Conservation (phyloP, 2,329 filamentous ascomycete species). For the Epichloe elymi region DNA sequence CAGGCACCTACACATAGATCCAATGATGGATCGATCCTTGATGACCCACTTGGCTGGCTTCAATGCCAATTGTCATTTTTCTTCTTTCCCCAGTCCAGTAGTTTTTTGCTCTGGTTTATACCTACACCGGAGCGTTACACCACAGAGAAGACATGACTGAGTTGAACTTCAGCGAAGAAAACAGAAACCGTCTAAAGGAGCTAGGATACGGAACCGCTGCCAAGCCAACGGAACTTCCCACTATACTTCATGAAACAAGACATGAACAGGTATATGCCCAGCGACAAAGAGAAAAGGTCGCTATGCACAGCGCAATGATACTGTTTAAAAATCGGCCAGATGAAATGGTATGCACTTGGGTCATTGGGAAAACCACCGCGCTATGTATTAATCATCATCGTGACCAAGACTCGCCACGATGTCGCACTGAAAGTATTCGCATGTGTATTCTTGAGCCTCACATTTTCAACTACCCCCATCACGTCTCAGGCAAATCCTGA, state of each 20-base stretch:
- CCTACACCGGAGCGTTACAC: background rate
- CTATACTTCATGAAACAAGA: background rate
- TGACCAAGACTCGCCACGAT: conserved; percentile 4
- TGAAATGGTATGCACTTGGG: background rate
- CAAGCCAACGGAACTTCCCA: background rate
- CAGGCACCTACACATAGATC: too few species aligned
- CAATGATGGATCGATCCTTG: too few species aligned
- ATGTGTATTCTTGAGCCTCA: background rate
- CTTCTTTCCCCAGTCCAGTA: background rate
- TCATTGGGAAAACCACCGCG: background rate
- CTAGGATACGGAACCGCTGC: background rate
- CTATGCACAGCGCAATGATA: background rate
- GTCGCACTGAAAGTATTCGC: conserved; percentile 3
- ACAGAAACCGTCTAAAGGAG: background rate
- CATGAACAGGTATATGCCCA: background rate
- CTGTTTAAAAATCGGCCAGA: background rate
- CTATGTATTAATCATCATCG: background rate
- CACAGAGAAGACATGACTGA: background rate
- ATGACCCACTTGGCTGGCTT: too few species aligned
- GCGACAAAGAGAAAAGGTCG: background rate
- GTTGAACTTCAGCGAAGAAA: background rate
- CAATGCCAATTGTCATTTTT: too few species aligned
- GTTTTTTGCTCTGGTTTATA: background rate
- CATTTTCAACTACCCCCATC: background rate
- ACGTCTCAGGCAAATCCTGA: background rate